Evolutionary conservation across 805 yeast genomes (phyloP).

Genomic region (Metschnikowia corniflorae): DNA sequence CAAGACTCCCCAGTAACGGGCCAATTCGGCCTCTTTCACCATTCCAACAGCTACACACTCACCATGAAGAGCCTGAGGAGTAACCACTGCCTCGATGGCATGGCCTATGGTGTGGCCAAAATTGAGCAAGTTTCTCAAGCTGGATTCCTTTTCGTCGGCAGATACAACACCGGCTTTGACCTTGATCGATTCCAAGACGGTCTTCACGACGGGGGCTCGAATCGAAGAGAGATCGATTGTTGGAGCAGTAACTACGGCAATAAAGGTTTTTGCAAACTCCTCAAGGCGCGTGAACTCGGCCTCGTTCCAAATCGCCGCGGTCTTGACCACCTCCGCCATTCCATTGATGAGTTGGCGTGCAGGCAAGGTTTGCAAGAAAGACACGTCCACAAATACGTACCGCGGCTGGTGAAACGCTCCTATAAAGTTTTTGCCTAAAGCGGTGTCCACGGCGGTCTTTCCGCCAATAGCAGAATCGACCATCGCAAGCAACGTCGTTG

Average conservation of each 20-base stretch:
- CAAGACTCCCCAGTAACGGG: conserved; percentile 86
- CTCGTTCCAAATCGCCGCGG: conserved; percentile 97
- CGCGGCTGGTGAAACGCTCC: conserved; percentile 98
- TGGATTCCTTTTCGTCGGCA: conserved; percentile 92
- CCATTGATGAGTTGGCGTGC: conserved; percentile 95
- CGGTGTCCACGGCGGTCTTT: conserved; percentile 96
- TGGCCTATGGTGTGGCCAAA: conserved; percentile 98
- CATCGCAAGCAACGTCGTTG: conserved; percentile 93
- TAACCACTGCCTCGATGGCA: conserved; percentile 95
- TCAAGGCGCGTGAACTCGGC: conserved; percentile 83
- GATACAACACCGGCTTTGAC: conserved; percentile 95
- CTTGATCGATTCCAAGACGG: conserved; percentile 79
- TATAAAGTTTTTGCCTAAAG: conserved; percentile 89
- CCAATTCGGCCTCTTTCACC: conserved; percentile 89
- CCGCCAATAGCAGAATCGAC: conserved; percentile 98
- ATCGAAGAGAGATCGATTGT: conserved; percentile 58
- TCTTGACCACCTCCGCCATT: conserved; percentile 96
- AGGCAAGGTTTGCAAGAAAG: conserved; percentile 84
- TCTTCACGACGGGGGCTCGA: conserved; percentile 66
- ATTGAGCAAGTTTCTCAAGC: conserved; percentile 84
- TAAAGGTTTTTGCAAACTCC: conserved; percentile 63
- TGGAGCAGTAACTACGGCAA: conserved; percentile 52
- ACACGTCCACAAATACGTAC: conserved; percentile 81
- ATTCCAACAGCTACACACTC: conserved; percentile 99
- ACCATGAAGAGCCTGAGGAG: conserved; percentile 95